Evolutionary conservation across 352 stramenopile species (phyloP).

Genomic region (Pythium phragmitis): DNA sequence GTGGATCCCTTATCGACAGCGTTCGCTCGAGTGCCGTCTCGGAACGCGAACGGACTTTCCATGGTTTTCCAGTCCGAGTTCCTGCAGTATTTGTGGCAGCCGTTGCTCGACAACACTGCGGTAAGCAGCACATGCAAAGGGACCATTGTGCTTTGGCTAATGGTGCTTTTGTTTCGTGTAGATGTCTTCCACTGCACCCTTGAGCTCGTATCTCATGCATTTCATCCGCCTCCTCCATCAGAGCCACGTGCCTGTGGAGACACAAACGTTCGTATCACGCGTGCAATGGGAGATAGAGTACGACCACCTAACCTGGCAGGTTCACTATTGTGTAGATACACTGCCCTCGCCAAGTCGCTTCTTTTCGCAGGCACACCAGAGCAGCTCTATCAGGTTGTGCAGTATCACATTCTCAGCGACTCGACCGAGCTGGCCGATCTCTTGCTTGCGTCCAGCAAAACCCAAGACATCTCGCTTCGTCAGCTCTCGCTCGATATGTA

Average conservation of each 20-base stretch:
- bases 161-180: constrained; percentile 17
- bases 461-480: constrained; percentile 33
- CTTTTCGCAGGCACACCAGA: constrained; percentile 38
- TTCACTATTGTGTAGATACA: constrained; percentile 34
- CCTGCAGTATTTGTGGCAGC: constrained; percentile 50
- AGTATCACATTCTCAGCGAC: constrained; percentile 55
- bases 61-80: constrained; percentile 64
- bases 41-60: constrained; percentile 45
- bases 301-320: too few relatives aligned
- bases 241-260: constrained; percentile 54
- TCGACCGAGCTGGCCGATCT: constrained; percentile 58
- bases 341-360: constrained; percentile 53
- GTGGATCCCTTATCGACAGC: background rate
- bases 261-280: constrained; percentile 39
- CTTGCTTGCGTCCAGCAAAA: constrained; percentile 34
- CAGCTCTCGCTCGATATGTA: constrained; percentile 74
- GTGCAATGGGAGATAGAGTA: background rate
- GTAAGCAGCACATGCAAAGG: constrained; percentile 28
- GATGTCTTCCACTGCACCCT: constrained; percentile 32
- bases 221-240: constrained; percentile 62
- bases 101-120: constrained; percentile 37
- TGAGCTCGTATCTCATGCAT: constrained; percentile 62
- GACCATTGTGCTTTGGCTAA: background rate
- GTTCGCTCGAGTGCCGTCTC: background rate
- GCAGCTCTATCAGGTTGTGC: constrained; percentile 69